Base-by-base conservation (phyloP, 176 grass and related monocot genomes). In the Carex scoparia region DNA sequence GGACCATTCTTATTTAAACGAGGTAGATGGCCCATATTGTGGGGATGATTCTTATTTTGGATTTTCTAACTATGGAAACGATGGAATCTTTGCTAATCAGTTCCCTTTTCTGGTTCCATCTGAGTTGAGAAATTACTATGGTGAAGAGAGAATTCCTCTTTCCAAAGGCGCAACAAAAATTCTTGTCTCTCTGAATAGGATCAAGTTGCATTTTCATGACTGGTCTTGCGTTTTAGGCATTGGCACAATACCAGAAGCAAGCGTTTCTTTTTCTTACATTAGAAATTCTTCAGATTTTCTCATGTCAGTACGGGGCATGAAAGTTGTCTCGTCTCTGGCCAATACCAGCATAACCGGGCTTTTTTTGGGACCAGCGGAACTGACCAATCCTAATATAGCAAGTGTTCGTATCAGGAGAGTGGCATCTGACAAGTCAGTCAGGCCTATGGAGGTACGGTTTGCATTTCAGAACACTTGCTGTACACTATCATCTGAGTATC, bases 401-500 rank as follows among this genome's bases (percentile, higher is more conserved):
- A 98, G 91, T 18, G 76, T 94, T 32, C 86, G 83, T 81, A 84
- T 93, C 67, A 98, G 86, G 87, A 98, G 89, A 85, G 86, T 86
- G 51, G 72, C 77, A 35, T 79, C 49, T 82, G 84, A 89, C 15
- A 67, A 33, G 63, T 69, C 84, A 69, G 74, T 84, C 38, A 61
- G 82, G 4, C 84, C 85, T 48, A 90, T 88, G 19, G 91, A 98
- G 82, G 84, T 98, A 86, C 88, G 88, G 80, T 66, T 94, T 87
- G 72, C 85, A 44, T 89, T 91, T 87, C 92, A 98, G 84, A 94
- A 93, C 86, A 93, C 91, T 84, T 94, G 95, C 66, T 94, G 86
- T 72, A 84, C 94, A 91, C 85, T 98, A 54, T 85, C 89, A 71
- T 89, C 89, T 67, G 92, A 98, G 68, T 89, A 91, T 74, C 83